Evolutionary conservation across 352 stramenopile species (phyloP).

Genomic region (Elongisporangium anandrum): DNA sequence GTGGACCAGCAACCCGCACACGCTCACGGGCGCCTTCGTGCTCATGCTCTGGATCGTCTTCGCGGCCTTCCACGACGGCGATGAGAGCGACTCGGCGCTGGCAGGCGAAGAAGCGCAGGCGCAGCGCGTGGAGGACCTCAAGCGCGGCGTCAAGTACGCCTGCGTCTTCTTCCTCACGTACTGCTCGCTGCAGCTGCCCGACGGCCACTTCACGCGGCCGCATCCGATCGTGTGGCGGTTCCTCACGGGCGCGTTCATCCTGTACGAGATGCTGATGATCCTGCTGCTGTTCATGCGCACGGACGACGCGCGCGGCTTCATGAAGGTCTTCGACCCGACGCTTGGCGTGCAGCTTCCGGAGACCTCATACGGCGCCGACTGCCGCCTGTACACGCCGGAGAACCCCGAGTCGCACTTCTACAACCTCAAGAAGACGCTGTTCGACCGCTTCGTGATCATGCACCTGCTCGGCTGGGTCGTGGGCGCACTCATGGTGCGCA

Average conservation of each 20-base stretch:
- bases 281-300: conserved; percentile 83
- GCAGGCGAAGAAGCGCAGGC: conserved; percentile 24
- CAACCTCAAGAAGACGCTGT: conserved; percentile 78
- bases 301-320: conserved; percentile 73
- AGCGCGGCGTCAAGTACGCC: conserved; percentile 76
- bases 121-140: conserved; percentile 45
- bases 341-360: conserved; percentile 79
- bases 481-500: conserved; percentile 81
- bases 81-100: conserved; percentile 25
- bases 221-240: conserved; percentile 90
- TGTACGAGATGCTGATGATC: conserved; percentile 91
- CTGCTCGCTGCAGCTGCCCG: conserved; percentile 78
- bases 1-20: conserved; percentile 84
- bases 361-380: conserved; percentile 80
- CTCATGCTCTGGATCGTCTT: conserved; percentile 86
- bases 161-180: conserved; percentile 86
- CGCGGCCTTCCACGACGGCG: conserved; percentile 65
- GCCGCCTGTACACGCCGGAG: conserved; percentile 83
- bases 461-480: conserved; percentile 90
- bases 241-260: conserved; percentile 87
- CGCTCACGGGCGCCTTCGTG: conserved; percentile 70
- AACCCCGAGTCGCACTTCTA: conserved; percentile 72
- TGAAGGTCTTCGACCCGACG: conserved; percentile 77
- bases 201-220: conserved; percentile 84
- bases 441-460: conserved; percentile 88